A percentile compares a stretch with the other conserved stretches of the same genome.
Conservation (phyloP, 371 early-diverging fungal species). For the Mucor racemosus region DNA sequence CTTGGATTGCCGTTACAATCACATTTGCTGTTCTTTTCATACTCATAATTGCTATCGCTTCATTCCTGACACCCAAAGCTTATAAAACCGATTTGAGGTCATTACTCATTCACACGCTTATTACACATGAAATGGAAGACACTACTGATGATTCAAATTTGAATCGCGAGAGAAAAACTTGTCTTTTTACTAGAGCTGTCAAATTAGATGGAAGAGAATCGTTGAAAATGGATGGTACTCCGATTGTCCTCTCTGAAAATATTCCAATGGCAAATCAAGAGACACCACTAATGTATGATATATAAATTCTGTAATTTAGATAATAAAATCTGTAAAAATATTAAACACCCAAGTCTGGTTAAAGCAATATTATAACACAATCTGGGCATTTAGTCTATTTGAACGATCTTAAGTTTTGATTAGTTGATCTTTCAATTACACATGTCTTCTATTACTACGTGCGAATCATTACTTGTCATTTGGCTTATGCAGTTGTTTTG, state of each 20-base stretch:
- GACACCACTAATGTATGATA: neutral
- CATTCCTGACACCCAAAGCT: neutral
- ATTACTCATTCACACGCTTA: neutral
- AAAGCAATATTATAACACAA: too few species aligned
- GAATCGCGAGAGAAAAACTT: neutral
- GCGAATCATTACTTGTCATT: too few species aligned
- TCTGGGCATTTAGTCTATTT: too few species aligned
- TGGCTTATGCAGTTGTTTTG: too few species aligned
- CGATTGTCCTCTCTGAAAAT: neutral
- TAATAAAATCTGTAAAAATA: too few species aligned
- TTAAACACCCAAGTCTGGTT: too few species aligned
- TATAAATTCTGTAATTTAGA: too few species aligned
- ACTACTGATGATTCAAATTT: neutral
- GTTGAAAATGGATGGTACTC: neutral
- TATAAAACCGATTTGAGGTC: neutral
- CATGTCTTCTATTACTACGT: too few species aligned
- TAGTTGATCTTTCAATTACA: too few species aligned
- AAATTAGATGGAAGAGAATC: neutral
- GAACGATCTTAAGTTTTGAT: too few species aligned
- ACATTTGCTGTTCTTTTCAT: neutral
- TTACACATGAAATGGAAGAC: neutral
- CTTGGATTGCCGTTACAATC: neutral
- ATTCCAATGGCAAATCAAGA: neutral
- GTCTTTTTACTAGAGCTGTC: neutral
- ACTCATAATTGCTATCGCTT: neutral